Evolutionary conservation across 352 stramenopile genomes (phyloP), one percentile per base, ranked within the genome.

Genomic region (Phytophthora pisi): DNA sequence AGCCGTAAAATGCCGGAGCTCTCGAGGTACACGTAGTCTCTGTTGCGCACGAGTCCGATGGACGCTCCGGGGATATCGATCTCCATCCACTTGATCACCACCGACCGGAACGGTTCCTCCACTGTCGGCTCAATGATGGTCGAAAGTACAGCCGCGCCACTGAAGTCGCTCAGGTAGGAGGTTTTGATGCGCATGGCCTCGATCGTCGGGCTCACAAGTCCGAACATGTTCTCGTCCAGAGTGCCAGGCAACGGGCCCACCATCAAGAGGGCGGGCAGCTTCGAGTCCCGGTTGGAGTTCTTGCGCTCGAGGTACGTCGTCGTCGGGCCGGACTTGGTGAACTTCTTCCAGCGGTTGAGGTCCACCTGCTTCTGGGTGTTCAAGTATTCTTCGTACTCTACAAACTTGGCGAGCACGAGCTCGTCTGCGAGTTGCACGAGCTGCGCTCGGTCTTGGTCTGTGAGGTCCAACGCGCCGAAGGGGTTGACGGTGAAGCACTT

Each of bases 221-320:
- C 76, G 45, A 78, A 82, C 74, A 84, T 76, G 49, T 69, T 66
- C 15, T 84, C 73, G 40, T 82, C 73, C 15, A 84, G 45, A 7
- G 57, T 63, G 0, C 70, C 73, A 0, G 51, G 51, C 3, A 80
- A 34, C 2, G 73, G 55, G 2, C 76, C 73, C 28, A 75, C 49
- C 30, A 75, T 70, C 24, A 26, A 26, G 2, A 26, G 24, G 3
- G 24, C 24, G 8, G 71, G 72, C 24, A 69, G 23, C 10, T 61
- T 26, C 0, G 69, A 51, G 24, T 26, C 24, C 18, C 76, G 28
- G 2, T 71, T 72, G 0, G 64, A 31, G 16, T 61, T 36, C 5
- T 67, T 72, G 0, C 57, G 57, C 7, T 72, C 64, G 3, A 72
- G 24, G 23, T 53, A 72, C 23, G 51, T 54, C 24, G 43, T 67